Base-by-base conservation (phyloP, 2,329 filamentous ascomycete species). In the Diplocarpon rosae region DNA sequence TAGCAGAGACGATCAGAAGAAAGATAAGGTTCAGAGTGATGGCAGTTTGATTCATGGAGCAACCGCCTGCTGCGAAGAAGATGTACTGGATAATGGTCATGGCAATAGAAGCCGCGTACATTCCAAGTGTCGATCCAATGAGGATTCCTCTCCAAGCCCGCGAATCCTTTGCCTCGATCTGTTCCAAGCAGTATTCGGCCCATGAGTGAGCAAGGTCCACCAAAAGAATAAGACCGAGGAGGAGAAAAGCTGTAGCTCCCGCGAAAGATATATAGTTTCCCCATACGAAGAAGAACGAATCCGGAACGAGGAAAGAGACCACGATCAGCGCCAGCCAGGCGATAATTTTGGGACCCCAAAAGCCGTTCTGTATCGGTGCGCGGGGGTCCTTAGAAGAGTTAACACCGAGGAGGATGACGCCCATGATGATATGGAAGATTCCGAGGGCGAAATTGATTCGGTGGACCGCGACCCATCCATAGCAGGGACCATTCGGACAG, bases 21-120 rank as follows among this genome's bases (percentile, higher is more conserved):
- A 95, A 71, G 30, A 96, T 63, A 12, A 98, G 69, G 64, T 98
- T 98, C 67, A 96, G 77, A 61, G 89, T 93, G 56, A 98, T 95
- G 47, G 87, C 89, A 8, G 88, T 80, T 66, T 96, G 89, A 66
- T 98, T 98, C 89, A 96, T 95, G 45, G 84, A 76, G 65, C 92
- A 98, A 48, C 80, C 78, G 31, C 73, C 72, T 30, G 69, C 67
- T 4, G 90, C 90, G 59, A 98, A 98, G 75, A 95, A 98, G 62
- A 93, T 76, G 70, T 96, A 98, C 80, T 95, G 93, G 59, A 98
- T 67, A 50, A 95, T 80, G 1, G 90, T 96, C 87, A 98, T 95
- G 55, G 81, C 86, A 42, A 96, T 70, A 13, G 88, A 93, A 32
- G 79, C 82, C 51, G 94, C 59, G 66, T 95, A 98, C 92, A 98